Conservation (phyloP, 2,329 filamentous ascomycete species). For the Scedosporium aurantiacum region DNA sequence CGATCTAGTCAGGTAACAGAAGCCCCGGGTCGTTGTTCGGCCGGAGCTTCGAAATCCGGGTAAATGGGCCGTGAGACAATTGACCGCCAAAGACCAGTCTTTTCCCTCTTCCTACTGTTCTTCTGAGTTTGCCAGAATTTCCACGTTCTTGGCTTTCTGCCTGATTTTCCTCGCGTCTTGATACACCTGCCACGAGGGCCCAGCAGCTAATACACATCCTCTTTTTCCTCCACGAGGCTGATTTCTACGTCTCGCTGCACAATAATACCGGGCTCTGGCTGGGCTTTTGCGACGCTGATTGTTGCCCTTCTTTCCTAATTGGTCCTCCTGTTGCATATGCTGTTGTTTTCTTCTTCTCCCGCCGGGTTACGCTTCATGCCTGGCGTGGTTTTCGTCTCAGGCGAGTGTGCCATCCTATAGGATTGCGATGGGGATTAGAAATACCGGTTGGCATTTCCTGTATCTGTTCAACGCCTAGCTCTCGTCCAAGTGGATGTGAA, state of each 20-base stretch:
- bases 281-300: not conserved
- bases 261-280: not conserved
- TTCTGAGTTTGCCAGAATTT: not conserved
- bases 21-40: not conserved
- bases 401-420: not conserved
- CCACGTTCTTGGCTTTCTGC: not conserved
- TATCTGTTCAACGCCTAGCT: not conserved
- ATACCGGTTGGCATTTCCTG: not conserved
- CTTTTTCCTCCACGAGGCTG: not conserved
- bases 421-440: not conserved
- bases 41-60: not conserved
- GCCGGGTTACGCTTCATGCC: not conserved
- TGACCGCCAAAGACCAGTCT: not conserved
- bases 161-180: not conserved
- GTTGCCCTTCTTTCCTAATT: not conserved
- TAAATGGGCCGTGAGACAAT: not conserved
- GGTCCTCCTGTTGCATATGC: too few species aligned
- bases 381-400: not conserved
- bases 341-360: not conserved
- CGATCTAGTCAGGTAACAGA: too few species aligned
- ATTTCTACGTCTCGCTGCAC: not conserved
- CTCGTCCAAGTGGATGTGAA: not conserved
- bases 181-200: not conserved
- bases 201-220: not conserved
- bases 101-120: not conserved